Conservation (phyloP, 768 basidiomycete species). For the Lactarius tabidus region DNA sequence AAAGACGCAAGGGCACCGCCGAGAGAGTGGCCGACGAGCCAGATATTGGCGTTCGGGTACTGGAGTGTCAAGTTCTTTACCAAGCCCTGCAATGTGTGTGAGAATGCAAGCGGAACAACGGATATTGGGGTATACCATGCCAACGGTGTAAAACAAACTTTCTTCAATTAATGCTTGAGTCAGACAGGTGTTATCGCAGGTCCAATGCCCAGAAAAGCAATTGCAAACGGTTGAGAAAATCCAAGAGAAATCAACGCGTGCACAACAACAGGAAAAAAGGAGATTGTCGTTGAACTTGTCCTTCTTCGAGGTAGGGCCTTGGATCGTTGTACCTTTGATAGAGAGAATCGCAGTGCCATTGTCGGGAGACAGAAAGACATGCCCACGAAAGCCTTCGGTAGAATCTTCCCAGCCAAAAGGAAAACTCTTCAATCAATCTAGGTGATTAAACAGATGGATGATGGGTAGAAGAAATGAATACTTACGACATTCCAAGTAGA, state of each 20-base stretch:
- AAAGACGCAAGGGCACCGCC: constrained; percentile 64
- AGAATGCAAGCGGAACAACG: neutral
- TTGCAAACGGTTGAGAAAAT: constrained; percentile 80
- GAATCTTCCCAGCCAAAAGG: constrained; percentile 72
- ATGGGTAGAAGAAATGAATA: neutral
- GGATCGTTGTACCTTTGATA: constrained; percentile 86
- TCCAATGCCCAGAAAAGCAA: constrained; percentile 68
- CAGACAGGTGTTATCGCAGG: constrained; percentile 79
- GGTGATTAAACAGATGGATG: constrained; percentile 15
- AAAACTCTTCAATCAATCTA: constrained; percentile 50
- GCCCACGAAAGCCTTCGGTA: constrained; percentile 80
- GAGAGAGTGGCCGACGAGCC: constrained; percentile 60
- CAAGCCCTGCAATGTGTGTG: constrained; percentile 39
- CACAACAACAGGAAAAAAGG: constrained; percentile 92
- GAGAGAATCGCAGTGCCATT: constrained; percentile 83
- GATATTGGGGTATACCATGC: constrained; percentile 54
- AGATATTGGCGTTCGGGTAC: constrained; percentile 57
- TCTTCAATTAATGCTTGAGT: constrained; percentile 81
- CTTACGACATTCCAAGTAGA: constrained; percentile 58
- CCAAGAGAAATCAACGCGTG: constrained; percentile 86
- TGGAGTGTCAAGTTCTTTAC: constrained; percentile 52
- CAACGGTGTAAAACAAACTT: constrained; percentile 87
- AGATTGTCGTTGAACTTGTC: constrained; percentile 94
- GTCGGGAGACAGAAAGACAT: constrained; percentile 75
- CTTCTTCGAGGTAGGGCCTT: constrained; percentile 81